Evolutionary conservation across 805 yeast species (phyloP).

Genomic region (Helenozyma baotianmanensis): DNA sequence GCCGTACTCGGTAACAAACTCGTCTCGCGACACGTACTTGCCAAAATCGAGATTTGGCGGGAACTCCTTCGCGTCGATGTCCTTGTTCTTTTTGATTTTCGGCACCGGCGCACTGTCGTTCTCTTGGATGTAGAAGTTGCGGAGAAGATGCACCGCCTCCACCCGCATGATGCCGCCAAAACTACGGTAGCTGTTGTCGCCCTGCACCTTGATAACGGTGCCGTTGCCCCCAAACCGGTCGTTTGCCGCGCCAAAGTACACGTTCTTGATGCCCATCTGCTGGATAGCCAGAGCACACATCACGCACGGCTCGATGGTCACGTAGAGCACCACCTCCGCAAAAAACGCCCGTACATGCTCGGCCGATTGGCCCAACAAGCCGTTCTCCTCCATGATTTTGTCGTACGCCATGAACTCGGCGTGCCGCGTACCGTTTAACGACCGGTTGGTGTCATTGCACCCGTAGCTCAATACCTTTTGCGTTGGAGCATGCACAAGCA

Average conservation of each 20-base stretch:
- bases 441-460: conserved; percentile 79
- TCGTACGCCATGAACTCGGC: conserved; percentile 88
- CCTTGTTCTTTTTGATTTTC: conserved; percentile 65
- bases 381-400: conserved; percentile 14
- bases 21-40: conserved; percentile 45
- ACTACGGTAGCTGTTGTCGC: conserved; percentile 41
- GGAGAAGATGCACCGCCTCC: conserved; percentile 76
- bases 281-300: conserved; percentile 94
- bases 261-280: conserved; percentile 69
- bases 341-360: conserved; percentile 34
- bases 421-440: conserved; percentile 83
- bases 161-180: conserved; percentile 75
- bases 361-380: conserved; percentile 3
- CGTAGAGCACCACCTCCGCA: conserved; percentile 65
- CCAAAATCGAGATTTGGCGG: conserved; percentile 56
- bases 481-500: conserved; percentile 38
- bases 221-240: conserved; percentile 98
- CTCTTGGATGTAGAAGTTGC: conserved; percentile 81
- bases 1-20: conserved; percentile 52
- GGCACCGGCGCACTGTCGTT: conserved; percentile 84
- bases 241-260: conserved; percentile 89
- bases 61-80: conserved; percentile 49
- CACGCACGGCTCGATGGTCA: conserved; percentile 95
- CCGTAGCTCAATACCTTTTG: conserved; percentile 65
- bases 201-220: conserved; percentile 57